Base-by-base conservation (phyloP, 2,329 filamentous ascomycete species). In the Myriosclerotinia curreyana region DNA sequence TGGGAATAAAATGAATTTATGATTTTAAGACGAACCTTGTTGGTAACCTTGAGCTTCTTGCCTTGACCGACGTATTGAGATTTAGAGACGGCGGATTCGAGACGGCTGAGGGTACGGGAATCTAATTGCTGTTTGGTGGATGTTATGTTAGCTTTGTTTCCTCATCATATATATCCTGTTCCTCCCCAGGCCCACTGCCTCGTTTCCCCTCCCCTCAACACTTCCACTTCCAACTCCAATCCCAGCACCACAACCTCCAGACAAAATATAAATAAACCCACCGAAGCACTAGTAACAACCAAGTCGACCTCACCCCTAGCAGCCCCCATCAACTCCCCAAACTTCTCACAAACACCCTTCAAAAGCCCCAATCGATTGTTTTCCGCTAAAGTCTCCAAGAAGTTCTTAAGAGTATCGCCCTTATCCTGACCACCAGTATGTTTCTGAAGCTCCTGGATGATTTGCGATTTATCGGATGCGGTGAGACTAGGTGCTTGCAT, bases 21-120 rank as follows among this genome's bases (percentile, higher is more conserved):
- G 40, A 34, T 14, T n/a, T 3, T 25, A 9, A 36, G 31, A 55
- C 69, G 78, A 79, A 91, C 90, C 84, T 92, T 89, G 81, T 96
- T 90, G 73, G 92, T 91, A 74, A 98, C 90, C 89, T 96, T 98
- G 79, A 98, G 87, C 85, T 96, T 98, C 89, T 97, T 93, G 82
- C 93, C 93, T 78, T 90, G 85, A 76, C 89, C 88, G 73, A 93
- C 86, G 81, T 92, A 96, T 77, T 88, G 79, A 68, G 92, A 96
- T 86, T 97, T 98, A 80, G 88, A 77, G 74, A 98, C 87, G 73
- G 93, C 92, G 71, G 82, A 80, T 84, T 99, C 93, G 72, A 99
- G 86, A 76, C 95, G 90, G 78, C 79, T 82, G 74, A 99, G 85
- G 69, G 90, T 92, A 84, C 87, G 93, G 83, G 80, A 85, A 80